Conservation (phyloP, 2,329 filamentous ascomycete genomes). For the Ophiosphaerella herpotricha region DNA sequence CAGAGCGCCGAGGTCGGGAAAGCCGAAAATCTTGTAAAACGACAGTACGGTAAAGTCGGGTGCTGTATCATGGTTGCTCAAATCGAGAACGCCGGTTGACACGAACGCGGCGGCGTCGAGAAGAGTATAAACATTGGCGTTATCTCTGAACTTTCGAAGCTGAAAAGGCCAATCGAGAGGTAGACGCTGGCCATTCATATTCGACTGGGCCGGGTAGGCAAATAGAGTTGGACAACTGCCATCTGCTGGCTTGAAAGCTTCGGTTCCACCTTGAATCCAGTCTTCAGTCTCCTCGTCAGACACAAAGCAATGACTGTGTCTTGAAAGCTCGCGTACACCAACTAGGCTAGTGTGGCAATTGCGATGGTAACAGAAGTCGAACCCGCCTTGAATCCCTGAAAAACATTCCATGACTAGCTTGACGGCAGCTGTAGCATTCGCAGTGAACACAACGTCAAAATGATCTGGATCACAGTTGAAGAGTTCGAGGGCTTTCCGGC, state of each 20-base stretch:
- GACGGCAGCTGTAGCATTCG: constrained; percentile 87
- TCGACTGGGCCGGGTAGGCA: constrained; percentile 87
- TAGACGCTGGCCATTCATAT: constrained; percentile 80
- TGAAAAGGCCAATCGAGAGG: constrained; percentile 63
- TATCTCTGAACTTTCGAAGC: constrained; percentile 20
- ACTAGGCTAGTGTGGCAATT: constrained; percentile 86
- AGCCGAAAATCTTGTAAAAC: constrained; percentile 96
- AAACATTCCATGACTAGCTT: constrained; percentile 83
- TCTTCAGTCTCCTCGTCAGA: constrained; percentile 64
- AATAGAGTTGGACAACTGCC: constrained; percentile 54
- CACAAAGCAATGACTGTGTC: constrained; percentile 65
- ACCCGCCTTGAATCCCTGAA: constrained; percentile 66
- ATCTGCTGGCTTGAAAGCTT: constrained; percentile 12
- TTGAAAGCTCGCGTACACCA: constrained; percentile 73
- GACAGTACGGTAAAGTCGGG: constrained; percentile 86
- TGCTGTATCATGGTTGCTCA: constrained; percentile 60
- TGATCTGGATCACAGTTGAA: constrained; percentile 78
- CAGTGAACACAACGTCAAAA: constrained; percentile 90
- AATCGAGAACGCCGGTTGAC: constrained; percentile 64
- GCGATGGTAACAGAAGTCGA: constrained; percentile 79
- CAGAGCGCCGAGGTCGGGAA: constrained; percentile 84
- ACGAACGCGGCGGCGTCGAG: constrained; percentile 70
- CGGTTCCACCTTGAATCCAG: constrained; percentile 59
- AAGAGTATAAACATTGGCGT: constrained; percentile 67
- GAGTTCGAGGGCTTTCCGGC: constrained; percentile 62